Evolutionary conservation across 768 basidiomycete genomes (phyloP).

Genomic region (Russula emetica): DNA sequence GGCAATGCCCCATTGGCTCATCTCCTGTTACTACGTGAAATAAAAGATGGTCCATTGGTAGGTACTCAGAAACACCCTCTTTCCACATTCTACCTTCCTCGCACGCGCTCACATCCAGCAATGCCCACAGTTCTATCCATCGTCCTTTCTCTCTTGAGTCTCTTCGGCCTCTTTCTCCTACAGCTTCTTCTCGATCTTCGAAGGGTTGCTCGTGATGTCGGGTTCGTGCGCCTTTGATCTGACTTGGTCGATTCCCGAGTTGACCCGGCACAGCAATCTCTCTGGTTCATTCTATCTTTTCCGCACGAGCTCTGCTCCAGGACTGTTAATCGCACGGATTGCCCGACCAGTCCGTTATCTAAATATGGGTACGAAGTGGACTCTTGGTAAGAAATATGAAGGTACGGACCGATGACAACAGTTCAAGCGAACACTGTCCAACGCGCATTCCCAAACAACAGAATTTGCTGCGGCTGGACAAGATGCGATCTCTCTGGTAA

Average conservation of each 20-base stretch:
- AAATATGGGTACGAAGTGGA: background rate
- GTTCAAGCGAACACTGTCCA: too few relatives aligned
- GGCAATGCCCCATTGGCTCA: too few relatives aligned
- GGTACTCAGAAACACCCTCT: background rate
- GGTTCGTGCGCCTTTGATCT: conserved; percentile 1
- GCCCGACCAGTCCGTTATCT: background rate
- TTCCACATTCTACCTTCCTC: too few relatives aligned
- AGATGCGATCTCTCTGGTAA: conserved; percentile 14
- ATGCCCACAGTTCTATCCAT: background rate
- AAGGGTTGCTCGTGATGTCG: conserved; percentile 1
- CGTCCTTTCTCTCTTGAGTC: background rate
- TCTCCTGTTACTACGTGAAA: too few relatives aligned
- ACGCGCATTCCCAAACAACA: background rate
- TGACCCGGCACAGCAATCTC: background rate
- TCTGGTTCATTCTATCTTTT: conserved; percentile 11
- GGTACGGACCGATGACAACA: background rate
- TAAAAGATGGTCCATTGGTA: background rate
- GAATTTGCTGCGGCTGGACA: conserved; percentile 16
- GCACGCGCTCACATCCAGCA: background rate
- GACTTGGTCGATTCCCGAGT: background rate
- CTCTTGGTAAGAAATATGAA: background rate
- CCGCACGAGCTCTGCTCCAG: background rate
- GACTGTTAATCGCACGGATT: background rate
- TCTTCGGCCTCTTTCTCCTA: conserved; percentile 3
- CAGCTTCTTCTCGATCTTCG: conserved; percentile 2